These are phyloP conservation scores for Glebionis coronaria DNA, from an alignment of 129 eudicot species.

Conservation along the genomic window DNA sequence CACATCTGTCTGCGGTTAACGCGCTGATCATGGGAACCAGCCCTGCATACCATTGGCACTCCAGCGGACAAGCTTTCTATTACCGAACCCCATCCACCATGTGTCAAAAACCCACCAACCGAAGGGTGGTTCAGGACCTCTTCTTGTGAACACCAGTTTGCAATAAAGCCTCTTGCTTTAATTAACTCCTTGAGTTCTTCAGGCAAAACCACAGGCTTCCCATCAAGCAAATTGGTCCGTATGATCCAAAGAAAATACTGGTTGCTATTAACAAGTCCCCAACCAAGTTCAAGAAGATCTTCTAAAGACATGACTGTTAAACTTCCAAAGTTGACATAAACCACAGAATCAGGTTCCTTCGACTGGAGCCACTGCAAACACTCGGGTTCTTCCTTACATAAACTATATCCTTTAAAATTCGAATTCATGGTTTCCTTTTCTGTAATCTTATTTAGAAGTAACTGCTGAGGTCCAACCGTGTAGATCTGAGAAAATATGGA, in stretches of 20 bases:
- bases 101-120: background rate
- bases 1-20: background rate
- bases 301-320: slow-evolving; percentile 30
- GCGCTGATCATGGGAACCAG: background rate
- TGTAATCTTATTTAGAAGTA: background rate
- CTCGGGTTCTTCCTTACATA: slow-evolving; percentile 30
- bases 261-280: background rate
- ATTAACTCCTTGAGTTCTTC: background rate
- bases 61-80: slow-evolving; percentile 4
- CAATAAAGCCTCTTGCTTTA: background rate
- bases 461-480: slow-evolving; percentile 21
- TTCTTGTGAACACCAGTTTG: background rate
- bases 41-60: background rate
- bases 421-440: background rate
- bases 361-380: slow-evolving; percentile 42
- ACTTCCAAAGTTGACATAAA: slow-evolving; percentile 54
- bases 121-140: background rate
- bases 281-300: slow-evolving; percentile 19
- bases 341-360: slow-evolving; percentile 28
- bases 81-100: background rate
- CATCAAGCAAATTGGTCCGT: background rate
- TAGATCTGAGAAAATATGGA: slow-evolving; percentile 14
- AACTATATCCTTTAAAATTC: slow-evolving; percentile 12
- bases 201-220: background rate
- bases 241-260: background rate